A percentile compares a stretch with the other conserved stretches of the same genome.
Conservation (phyloP, 2,329 filamentous ascomycete genomes). For the Clathrospora elynae region DNA sequence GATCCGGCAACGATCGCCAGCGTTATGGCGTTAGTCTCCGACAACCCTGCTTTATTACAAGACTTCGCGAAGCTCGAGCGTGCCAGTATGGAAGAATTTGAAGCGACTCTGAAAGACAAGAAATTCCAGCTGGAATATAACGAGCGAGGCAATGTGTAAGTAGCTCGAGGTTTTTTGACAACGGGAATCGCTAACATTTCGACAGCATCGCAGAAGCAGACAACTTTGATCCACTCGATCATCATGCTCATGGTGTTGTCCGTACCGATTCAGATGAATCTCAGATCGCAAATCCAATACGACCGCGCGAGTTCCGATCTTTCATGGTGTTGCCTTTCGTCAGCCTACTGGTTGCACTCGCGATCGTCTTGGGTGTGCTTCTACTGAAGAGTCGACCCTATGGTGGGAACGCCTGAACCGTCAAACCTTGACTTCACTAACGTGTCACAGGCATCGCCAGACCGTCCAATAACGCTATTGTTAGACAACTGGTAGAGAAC, state of each 20-base stretch:
- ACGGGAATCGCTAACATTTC: slow-evolving; percentile 1
- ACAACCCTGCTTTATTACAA: slow-evolving; percentile 27
- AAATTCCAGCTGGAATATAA: slow-evolving; percentile 26
- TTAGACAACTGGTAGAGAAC: slow-evolving; percentile 52
- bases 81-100: slow-evolving; percentile 23
- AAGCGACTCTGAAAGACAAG: slow-evolving; percentile 15
- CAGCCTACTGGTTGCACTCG: not conserved
- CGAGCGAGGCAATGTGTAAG: slow-evolving; percentile 6
- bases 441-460: not conserved
- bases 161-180: not conserved
- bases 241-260: not conserved
- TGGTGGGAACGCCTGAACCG: slow-evolving; percentile 46
- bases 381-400: slow-evolving; percentile 5
- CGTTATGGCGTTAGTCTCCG: slow-evolving; percentile 43
- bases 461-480: slow-evolving; percentile 38
- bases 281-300: slow-evolving; percentile 2
- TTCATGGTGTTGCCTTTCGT: slow-evolving; percentile 2
- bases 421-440: slow-evolving; percentile 9
- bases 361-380: not conserved
- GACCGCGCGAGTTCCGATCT: slow-evolving; percentile 6
- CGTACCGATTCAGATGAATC: not conserved
- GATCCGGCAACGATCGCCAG: slow-evolving; percentile 47
- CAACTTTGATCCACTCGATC: not conserved
- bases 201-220: slow-evolving; percentile 1
- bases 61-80: slow-evolving; percentile 34